phyloP scores from a whole-genome alignment of 2,329 filamentous ascomycete genomes.

The Claviceps digitariae region DNA sequence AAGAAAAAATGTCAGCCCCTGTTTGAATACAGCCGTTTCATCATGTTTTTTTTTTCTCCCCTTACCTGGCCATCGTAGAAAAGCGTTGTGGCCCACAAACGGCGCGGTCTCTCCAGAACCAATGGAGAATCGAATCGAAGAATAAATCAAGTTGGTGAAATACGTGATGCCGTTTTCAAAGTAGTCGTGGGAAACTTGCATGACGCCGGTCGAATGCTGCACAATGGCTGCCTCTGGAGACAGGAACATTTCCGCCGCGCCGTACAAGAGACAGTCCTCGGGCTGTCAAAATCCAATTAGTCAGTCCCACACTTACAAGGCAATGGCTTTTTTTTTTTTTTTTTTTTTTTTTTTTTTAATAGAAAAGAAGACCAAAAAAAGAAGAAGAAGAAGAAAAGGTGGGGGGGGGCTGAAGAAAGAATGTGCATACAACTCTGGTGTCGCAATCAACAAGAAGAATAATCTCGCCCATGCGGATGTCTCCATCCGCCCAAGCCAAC shows the following conservation, averaged over 20 bases:
- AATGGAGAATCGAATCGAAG: slow-evolving; percentile 56
- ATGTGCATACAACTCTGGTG: slow-evolving; percentile 38
- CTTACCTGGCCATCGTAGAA: slow-evolving; percentile 48
- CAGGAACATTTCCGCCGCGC: slow-evolving; percentile 57
- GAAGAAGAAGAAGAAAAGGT: not conserved
- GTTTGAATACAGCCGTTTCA: too few relatives aligned
- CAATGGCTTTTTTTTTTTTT: not conserved
- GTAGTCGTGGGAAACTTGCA: slow-evolving; percentile 59
- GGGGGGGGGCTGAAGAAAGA: not conserved
- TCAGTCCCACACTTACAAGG: not conserved
- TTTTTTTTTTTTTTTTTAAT: not conserved
- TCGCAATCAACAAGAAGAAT: slow-evolving; percentile 57
- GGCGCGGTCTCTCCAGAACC: slow-evolving; percentile 59
- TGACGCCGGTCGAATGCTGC: slow-evolving; percentile 61
- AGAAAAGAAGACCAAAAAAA: too few relatives aligned
- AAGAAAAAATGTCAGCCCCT: not conserved
- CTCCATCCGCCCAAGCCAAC: slow-evolving; percentile 43
- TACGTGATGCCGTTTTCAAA: slow-evolving; percentile 65
- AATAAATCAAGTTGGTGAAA: slow-evolving; percentile 69
- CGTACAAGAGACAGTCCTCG: slow-evolving; percentile 52
- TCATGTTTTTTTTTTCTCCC: not conserved
- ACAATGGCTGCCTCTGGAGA: slow-evolving; percentile 58
- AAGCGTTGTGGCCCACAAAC: slow-evolving; percentile 67
- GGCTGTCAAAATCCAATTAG: slow-evolving; percentile 21
- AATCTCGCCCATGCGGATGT: slow-evolving; percentile 47